Evolutionary conservation across 768 basidiomycete genomes (phyloP), one percentile per base, ranked within the genome.

Genomic region (Leccinum fibrillosum): DNA sequence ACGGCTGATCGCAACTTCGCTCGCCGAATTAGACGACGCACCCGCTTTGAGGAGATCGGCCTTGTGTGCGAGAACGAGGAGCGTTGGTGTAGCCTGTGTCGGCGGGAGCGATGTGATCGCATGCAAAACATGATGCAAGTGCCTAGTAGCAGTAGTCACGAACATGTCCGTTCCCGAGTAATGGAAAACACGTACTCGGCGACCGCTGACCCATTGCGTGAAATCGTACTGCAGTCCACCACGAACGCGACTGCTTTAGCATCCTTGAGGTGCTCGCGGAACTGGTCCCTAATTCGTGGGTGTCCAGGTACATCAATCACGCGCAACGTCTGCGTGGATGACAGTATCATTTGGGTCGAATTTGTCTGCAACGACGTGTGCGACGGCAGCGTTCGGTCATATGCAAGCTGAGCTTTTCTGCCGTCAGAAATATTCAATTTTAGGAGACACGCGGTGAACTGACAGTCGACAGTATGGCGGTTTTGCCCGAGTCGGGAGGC

Each of bases 291-390:
- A 55, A 94, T 80, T 44, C 92, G 82, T 10, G 91, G 88, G 69
- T 94, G 92, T n/a, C 92, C 92, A 8, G 92, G 92, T 44, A 94
- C 74, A 70, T 94, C 92, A 17, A 92, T 75, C 12, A 89, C 72
- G 42, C 77, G 81, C 48, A 88, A 67, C 13, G 72, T 66, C 63
- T 80, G 82, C 45, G 75, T 76, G 2, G 75, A 60, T 6, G 72
- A 68, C n/a, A 86, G 63, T 5, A 72, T 58, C 34, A 86, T 69
- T 5, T 78, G 62, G 4, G 83, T 80, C 1, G 78, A 73, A 69
- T 91, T 94, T 5, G 80, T 78, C 69, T 94, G 92, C 67, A 94
- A 76, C 0, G 92, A 93, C 3, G 89, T 84, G 63, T 90, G 86
- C 3, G 89, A 89, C 45, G 83, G 83, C 11, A 88, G 69, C 1